Evolutionary conservation across 1,139 yeast genomes (phyloP), one percentile per base, ranked within the genome.

Genomic region (Lodderomyces elongisporus): DNA sequence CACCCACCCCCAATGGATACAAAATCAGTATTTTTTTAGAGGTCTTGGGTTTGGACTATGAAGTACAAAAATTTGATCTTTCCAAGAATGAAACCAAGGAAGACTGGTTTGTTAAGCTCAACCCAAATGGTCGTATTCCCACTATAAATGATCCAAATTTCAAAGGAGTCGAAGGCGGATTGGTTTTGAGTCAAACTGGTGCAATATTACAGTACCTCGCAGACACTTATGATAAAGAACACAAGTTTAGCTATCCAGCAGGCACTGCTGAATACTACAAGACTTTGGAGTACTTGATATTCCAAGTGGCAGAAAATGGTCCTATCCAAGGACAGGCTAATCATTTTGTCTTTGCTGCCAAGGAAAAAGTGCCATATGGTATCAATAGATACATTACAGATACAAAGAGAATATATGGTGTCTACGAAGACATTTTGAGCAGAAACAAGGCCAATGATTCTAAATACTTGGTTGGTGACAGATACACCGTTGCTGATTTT

Each of bases 91-190:
- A 49, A 12, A 77, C 70, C 40, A 77, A 78, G 48, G 62, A 66
- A 40, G 70, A 62, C 2, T 74, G 79, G 77, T 79, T 64, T 45
- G 50, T 74, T 35, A 56, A 66, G 34, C 52, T 75, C 45, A 76
- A 78, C 48, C 79, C 80, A 17, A 77, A 78, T 46, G 84, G 85
- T 12, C 61, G 79, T 42, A 74, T 78, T 36, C 85, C 85, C 12
- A 66, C 76, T 1, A 50, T 79, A 14, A 62, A 66, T 3, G 79
- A 76, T 46, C 59, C 62, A 32, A 52, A 52, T 23, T 24, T 30
- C 24, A 28, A 28, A 14, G 13, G 14, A 6, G 30, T 10, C 5
- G 17, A 10, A 2, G 26, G 21, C n/a, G 54, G 67, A 13, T 74
- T 72, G 6, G 56, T 66, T 14, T 46, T 78, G 30, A 66, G 69